These are phyloP conservation scores for Rhizopogon vesiculosus DNA, from an alignment of 768 basidiomycete species.

Conservation along the genomic window DNA sequence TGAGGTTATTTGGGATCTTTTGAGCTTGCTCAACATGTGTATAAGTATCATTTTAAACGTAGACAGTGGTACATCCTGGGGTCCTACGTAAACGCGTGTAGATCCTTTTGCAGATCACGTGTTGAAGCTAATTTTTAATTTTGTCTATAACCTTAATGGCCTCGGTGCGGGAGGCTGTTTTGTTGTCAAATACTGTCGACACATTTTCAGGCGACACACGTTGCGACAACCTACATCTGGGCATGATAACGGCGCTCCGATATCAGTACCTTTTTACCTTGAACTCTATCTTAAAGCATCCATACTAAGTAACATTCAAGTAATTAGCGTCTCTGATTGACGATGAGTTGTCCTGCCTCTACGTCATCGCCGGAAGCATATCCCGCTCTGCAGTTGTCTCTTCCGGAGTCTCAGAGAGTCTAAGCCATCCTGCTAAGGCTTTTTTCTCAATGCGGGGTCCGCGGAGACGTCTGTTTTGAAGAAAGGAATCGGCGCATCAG, in stretches of 20 bases:
- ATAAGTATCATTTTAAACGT: too few species aligned
- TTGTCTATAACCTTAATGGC: background rate
- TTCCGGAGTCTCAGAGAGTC: background rate
- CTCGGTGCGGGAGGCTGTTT: slow-evolving; percentile 2
- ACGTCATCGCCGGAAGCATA: background rate
- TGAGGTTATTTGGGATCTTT: too few species aligned
- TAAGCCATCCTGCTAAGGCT: background rate
- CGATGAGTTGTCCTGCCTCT: background rate
- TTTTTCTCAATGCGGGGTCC: background rate
- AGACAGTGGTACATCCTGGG: too few species aligned
- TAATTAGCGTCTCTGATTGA: background rate
- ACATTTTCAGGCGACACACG: background rate
- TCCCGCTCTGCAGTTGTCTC: background rate
- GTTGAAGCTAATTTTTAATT: background rate
- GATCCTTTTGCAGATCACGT: background rate
- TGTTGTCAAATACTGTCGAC: background rate
- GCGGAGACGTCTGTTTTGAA: background rate
- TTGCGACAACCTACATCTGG: background rate
- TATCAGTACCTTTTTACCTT: background rate
- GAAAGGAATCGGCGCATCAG: too few species aligned
- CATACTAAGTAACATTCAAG: background rate
- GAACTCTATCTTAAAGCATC: background rate
- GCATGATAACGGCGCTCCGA: background rate
- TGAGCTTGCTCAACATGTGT: too few species aligned
- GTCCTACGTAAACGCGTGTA: too few species aligned